Base-by-base conservation (phyloP, 192 early-diverging fungal genomes). In the Entomortierella lignicola region DNA sequence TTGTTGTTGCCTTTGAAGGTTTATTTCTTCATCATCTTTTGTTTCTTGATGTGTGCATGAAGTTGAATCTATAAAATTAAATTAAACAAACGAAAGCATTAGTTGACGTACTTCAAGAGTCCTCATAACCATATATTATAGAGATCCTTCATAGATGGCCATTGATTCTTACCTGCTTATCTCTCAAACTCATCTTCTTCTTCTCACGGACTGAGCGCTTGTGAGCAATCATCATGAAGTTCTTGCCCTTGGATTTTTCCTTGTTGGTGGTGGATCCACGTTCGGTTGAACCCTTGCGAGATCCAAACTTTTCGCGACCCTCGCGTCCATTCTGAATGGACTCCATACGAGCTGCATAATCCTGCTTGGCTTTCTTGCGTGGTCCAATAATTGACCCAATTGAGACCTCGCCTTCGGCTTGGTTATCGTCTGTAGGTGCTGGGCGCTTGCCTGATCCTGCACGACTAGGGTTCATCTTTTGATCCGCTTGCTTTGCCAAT, bases 211-310 rank as follows among this genome's bases (percentile, higher is more conserved):
- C 90, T 52, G 89, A 85, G 51, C 89, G 86, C 87, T 98, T 98
- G 85, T 99, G 97, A 25, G 94, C 86, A 66, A 99, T 87, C 98
- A 99, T 99, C 84, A 90, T 90, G 77, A 92, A 95, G 80, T 91
- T 89, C 90, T 99, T 99, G 66, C 90, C 94, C 81, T 93, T 94
- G 69, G 91, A 68, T 88, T 98, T 99, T 64, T 97, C 95, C 81
- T 88, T 87, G 85, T 98, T 99, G 61, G 97, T 95, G 29, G 91
- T 89, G 31, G 89, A 92, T 55, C 86, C 83, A 56, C 87, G 86
- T 44, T 88, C 87, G 23, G 93, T 93, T 77, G 94, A 95, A 60
- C 93, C 92, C 88, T 95, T 96, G 60, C 83, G 87, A 32, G 95
- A 94, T 31, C 93, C 91, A 81, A 90, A 99, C 86, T 97, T 95